Conservation (phyloP, 768 basidiomycete genomes). For the Chalciporus sphaerocephalus region DNA sequence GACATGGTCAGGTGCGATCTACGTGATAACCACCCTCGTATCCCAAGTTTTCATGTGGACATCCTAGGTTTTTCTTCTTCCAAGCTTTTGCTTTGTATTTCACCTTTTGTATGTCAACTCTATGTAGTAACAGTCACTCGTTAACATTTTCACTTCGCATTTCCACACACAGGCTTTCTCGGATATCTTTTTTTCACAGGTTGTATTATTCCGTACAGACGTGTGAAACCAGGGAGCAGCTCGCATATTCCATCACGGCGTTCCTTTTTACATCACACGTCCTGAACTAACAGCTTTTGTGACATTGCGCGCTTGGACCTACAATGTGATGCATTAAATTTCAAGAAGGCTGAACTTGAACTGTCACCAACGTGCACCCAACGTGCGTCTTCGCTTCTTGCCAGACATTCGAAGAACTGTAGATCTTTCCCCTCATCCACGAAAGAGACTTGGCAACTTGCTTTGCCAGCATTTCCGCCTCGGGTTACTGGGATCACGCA, state of each 20-base stretch:
- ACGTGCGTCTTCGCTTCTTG: not conserved
- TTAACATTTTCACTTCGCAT: conserved; percentile 3
- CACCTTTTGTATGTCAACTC: not conserved
- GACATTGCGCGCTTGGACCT: too few relatives aligned
- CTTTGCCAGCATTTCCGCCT: not conserved
- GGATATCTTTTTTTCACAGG: not conserved
- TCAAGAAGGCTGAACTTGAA: too few relatives aligned
- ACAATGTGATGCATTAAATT: not conserved
- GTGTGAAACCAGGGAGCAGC: too few relatives aligned
- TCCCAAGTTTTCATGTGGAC: not conserved
- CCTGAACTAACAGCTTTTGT: too few relatives aligned
- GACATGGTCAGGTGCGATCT: not conserved
- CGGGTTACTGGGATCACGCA: conserved; percentile 11
- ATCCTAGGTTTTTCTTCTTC: conserved; percentile 14
- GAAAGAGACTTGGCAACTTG: not conserved
- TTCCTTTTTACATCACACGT: too few relatives aligned
- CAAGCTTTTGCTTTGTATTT: not conserved
- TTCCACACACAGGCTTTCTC: not conserved
- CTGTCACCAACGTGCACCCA: too few relatives aligned
- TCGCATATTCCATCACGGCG: too few relatives aligned
- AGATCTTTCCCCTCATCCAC: too few relatives aligned
- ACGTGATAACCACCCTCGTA: not conserved
- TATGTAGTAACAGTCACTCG: not conserved
- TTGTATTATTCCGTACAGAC: conserved; percentile 6
- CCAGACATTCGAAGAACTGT: too few relatives aligned